A percentile compares a stretch with the other conserved stretches of the same genome.
Conservation (phyloP, 164 flowering plant species). For the Magnolia officinalis region DNA sequence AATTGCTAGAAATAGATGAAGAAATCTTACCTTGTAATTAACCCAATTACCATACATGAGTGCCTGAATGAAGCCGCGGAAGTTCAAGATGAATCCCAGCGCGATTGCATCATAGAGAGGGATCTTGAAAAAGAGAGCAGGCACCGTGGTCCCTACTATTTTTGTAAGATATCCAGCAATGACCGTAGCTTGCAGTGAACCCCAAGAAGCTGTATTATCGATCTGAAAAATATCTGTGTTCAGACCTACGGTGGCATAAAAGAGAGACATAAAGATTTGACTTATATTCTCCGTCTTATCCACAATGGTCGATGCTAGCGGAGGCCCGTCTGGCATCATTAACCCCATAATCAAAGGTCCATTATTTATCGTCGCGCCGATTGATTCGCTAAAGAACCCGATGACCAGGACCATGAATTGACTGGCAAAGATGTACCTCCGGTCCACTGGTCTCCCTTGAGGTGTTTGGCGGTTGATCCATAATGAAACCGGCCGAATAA, state of each 20-base stretch:
- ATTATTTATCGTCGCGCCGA: slow-evolving; percentile 38
- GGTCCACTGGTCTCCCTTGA: slow-evolving; percentile 43
- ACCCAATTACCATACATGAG: neutral
- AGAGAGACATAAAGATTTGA: slow-evolving; percentile 20
- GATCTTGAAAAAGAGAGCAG: slow-evolving; percentile 2
- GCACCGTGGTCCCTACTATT: slow-evolving; percentile 1
- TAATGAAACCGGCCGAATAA: slow-evolving; percentile 8
- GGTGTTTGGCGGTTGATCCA: slow-evolving; percentile 46
- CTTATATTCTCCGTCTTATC: slow-evolving; percentile 33
- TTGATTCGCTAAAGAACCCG: slow-evolving; percentile 35
- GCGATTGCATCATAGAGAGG: slow-evolving; percentile 20
- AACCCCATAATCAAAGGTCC: slow-evolving; percentile 60
- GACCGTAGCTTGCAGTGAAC: neutral
- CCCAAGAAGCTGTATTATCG: neutral
- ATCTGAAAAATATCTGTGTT: neutral
- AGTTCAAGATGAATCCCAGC: slow-evolving; percentile 24
- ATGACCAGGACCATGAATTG: slow-evolving; percentile 27
- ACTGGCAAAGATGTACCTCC: slow-evolving; percentile 24
- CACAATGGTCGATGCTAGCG: slow-evolving; percentile 53
- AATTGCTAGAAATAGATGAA: slow-evolving; percentile 4
- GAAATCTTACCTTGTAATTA: slow-evolving; percentile 23
- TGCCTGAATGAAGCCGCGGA: slow-evolving; percentile 24
- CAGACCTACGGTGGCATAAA: slow-evolving; percentile 6
- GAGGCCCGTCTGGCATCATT: slow-evolving; percentile 62
- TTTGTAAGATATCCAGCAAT: slow-evolving; percentile 9